Conservation (phyloP, 805 yeast genomes). For the Teunomyces panamensis region DNA sequence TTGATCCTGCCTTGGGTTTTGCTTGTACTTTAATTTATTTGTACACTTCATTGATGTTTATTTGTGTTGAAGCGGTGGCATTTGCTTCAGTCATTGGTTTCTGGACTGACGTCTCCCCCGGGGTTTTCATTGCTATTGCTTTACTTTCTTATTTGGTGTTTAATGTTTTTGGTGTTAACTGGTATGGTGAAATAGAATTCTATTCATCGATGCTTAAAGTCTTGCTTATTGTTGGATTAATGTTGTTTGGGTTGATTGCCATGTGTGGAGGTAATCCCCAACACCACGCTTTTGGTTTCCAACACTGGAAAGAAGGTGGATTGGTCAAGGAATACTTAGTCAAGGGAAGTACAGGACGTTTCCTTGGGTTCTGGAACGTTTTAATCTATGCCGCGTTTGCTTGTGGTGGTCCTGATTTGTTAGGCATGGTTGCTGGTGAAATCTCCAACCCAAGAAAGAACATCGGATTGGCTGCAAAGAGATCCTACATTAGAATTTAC, state of each 20-base stretch:
- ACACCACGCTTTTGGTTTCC: slow-evolving; percentile 33
- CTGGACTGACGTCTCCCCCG: slow-evolving; percentile 33
- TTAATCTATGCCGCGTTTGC: slow-evolving; percentile 65
- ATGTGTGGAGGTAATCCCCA: slow-evolving; percentile 40
- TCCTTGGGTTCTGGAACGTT: slow-evolving; percentile 62
- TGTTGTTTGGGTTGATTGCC: slow-evolving; percentile 33
- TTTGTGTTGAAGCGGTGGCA: slow-evolving; percentile 33
- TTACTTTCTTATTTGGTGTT: slow-evolving; percentile 26
- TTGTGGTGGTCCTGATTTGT: slow-evolving; percentile 49
- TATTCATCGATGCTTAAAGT: slow-evolving; percentile 42
- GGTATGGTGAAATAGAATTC: slow-evolving; percentile 56
- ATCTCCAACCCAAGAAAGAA: slow-evolving; percentile 39
- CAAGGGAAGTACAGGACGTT: slow-evolving; percentile 56
- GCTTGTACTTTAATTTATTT: slow-evolving; percentile 31
- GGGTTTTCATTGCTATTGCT: slow-evolving; percentile 28
- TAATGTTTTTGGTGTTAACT: slow-evolving; percentile 44
- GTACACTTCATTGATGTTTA: slow-evolving; percentile 32
- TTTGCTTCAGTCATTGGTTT: slow-evolving; percentile 27
- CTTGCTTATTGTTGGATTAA: slow-evolving; percentile 35
- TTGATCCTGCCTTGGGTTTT: slow-evolving; percentile 37
- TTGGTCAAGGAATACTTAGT: slow-evolving; percentile 25
- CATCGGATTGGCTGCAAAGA: slow-evolving; percentile 32
- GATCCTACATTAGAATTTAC: slow-evolving; percentile 33
- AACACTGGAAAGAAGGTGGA: slow-evolving; percentile 35
- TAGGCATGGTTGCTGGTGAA: slow-evolving; percentile 39